Conservation (phyloP, 257 asterid species). For the Solanum appendiculatum region DNA sequence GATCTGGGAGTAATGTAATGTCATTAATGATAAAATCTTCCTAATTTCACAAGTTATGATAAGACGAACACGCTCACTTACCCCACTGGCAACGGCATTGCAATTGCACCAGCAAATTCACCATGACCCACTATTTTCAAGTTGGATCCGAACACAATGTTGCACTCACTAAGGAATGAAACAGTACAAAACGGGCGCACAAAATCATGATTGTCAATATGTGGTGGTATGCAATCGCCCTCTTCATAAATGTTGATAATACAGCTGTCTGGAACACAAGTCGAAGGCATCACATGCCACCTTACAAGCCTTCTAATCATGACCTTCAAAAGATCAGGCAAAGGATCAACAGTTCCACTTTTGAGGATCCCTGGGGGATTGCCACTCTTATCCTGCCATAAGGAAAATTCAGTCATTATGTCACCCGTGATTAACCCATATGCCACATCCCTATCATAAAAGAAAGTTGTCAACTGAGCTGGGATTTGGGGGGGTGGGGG, state of each 20-base stretch:
- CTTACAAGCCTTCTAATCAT: slow-evolving; percentile 34
- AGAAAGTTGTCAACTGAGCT: background rate
- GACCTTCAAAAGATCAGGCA: slow-evolving; percentile 29
- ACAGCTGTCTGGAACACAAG: slow-evolving; percentile 41
- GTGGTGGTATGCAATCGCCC: slow-evolving; percentile 45
- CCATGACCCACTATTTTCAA: slow-evolving; percentile 24
- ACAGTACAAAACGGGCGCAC: slow-evolving; percentile 35
- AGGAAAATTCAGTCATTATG: background rate
- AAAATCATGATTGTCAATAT: slow-evolving; percentile 40
- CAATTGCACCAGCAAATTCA: slow-evolving; percentile 24
- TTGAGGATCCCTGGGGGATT: slow-evolving; percentile 34
- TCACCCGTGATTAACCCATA: background rate
- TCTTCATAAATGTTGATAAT: slow-evolving; percentile 31
- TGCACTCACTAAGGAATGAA: slow-evolving; percentile 37
- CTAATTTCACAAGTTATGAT: background rate
- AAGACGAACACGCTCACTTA: slow-evolving; percentile 2
- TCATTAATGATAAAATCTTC: background rate
- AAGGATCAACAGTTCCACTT: slow-evolving; percentile 23
- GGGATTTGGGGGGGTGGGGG: background rate
- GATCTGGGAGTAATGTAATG: slow-evolving; percentile 21
- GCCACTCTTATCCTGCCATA: slow-evolving; percentile 29
- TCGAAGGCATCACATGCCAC: slow-evolving; percentile 39
- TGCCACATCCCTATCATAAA: background rate
- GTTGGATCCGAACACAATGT: slow-evolving; percentile 26
- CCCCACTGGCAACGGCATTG: slow-evolving; percentile 38